These are phyloP conservation scores for Buddleja alternifolia DNA, from an alignment of 257 asterid genomes.

Conservation along the genomic window DNA sequence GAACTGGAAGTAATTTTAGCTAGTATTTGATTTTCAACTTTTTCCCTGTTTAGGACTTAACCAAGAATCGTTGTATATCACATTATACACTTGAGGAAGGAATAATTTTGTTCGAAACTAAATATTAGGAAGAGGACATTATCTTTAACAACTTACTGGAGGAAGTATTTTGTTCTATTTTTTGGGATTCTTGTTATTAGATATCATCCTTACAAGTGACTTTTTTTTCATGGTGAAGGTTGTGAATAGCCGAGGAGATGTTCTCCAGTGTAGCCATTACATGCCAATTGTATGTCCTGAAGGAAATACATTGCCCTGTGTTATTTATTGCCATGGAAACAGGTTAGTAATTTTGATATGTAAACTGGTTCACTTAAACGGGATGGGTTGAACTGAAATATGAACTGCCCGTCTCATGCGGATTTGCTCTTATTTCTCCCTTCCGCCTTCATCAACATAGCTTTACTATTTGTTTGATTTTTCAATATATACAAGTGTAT, in stretches of 20 bases:
- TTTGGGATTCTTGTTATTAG: not conserved
- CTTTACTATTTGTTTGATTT: not conserved
- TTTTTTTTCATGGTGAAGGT: constrained; percentile 57
- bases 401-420: not conserved
- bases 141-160: not conserved
- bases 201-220: not conserved
- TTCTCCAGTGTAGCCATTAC: constrained; percentile 93
- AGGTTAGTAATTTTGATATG: constrained; percentile 53
- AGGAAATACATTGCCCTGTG: constrained; percentile 80
- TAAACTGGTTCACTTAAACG: not conserved
- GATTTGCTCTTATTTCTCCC: not conserved
- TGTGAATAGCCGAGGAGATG: constrained; percentile 71
- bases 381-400: not conserved
- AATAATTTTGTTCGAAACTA: not conserved
- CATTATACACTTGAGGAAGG: not conserved
- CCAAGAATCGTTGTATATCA: not conserved
- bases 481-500: not conserved
- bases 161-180: not conserved
- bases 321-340: constrained; percentile 94
- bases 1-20: no score
- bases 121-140: not conserved
- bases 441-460: not conserved
- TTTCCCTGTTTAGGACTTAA: no score
- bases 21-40: no score
- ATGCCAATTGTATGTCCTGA: constrained; percentile 70